A percentile compares a stretch with the other conserved stretches of the same genome.
These are phyloP conservation scores for Emmonsia crescens DNA, from an alignment of 2,329 filamentous ascomycete genomes.

Conservation along the genomic window DNA sequence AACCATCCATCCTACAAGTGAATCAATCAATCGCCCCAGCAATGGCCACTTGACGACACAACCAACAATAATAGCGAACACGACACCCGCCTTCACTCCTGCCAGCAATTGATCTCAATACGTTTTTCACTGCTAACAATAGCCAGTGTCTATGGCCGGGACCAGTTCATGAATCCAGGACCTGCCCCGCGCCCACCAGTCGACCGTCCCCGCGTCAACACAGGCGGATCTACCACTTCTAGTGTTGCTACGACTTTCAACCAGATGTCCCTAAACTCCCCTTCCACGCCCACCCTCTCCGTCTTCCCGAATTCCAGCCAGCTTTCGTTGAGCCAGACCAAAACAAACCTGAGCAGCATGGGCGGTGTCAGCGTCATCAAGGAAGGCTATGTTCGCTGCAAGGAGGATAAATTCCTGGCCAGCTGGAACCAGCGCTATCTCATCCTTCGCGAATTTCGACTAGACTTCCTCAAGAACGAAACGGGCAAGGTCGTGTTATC, in stretches of 20 bases:
- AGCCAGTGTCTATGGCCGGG: constrained; percentile 48
- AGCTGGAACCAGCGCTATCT: constrained; percentile 89
- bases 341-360: constrained; percentile 50
- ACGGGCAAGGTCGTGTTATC: constrained; percentile 79
- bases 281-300: constrained; percentile 53
- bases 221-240: constrained; percentile 62
- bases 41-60: not conserved
- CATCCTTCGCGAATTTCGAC: constrained; percentile 79
- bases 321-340: constrained; percentile 53
- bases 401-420: constrained; percentile 70
- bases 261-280: constrained; percentile 60
- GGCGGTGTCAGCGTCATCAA: constrained; percentile 65
- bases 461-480: constrained; percentile 91
- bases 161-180: constrained; percentile 90
- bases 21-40: not conserved
- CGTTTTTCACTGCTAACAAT: not conserved
- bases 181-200: constrained; percentile 83
- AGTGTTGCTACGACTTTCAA: constrained; percentile 53
- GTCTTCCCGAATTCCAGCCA: constrained; percentile 60
- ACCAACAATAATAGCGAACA: not conserved
- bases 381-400: constrained; percentile 47
- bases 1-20: not conserved
- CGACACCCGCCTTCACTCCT: not conserved
- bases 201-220: constrained; percentile 68
- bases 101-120: not conserved